Percentiles rank a stretch among this genome's conserved stretches.
Conservation (phyloP, 192 early-diverging fungal genomes). For the Kickxella alabastrina region DNA sequence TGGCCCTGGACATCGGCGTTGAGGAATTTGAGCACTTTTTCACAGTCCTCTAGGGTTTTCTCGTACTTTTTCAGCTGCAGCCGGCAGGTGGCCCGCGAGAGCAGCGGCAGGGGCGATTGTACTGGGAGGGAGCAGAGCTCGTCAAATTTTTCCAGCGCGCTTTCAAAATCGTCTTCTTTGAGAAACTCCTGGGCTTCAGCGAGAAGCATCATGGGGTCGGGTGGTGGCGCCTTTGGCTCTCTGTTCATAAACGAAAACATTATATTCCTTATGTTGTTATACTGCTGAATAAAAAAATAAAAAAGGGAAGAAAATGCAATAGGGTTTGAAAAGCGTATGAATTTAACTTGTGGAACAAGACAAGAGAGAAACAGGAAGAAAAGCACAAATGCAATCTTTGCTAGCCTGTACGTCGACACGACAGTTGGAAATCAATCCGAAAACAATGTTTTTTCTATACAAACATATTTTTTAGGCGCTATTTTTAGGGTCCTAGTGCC, state of each 20-base stretch:
- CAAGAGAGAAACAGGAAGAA: slow-evolving; percentile 8
- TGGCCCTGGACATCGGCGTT: slow-evolving; percentile 44
- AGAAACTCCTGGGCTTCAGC: slow-evolving; percentile 48
- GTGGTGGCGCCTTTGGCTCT: slow-evolving; percentile 39
- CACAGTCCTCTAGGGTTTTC: slow-evolving; percentile 44
- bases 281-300: neutral
- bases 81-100: slow-evolving; percentile 46
- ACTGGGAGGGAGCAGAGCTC: slow-evolving; percentile 48
- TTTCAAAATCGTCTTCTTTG: slow-evolving; percentile 43
- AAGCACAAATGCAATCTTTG: no score
- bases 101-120: slow-evolving; percentile 47
- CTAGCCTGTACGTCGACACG: no score
- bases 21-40: slow-evolving; percentile 49
- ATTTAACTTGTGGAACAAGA: neutral
- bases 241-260: slow-evolving; percentile 40
- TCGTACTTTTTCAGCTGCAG: slow-evolving; percentile 49
- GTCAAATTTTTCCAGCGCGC: slow-evolving; percentile 47
- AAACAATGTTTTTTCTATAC: no score
- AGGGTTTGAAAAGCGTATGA: neutral
- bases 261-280: neutral
- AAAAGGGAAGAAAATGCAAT: neutral
- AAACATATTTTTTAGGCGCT: no score
- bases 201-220: slow-evolving; percentile 32
- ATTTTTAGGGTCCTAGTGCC: no score
- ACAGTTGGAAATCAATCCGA: no score